Evolutionary conservation across 495 filamentous ascomycete species (phyloP).

Genomic region (Chaetomium tenue): DNA sequence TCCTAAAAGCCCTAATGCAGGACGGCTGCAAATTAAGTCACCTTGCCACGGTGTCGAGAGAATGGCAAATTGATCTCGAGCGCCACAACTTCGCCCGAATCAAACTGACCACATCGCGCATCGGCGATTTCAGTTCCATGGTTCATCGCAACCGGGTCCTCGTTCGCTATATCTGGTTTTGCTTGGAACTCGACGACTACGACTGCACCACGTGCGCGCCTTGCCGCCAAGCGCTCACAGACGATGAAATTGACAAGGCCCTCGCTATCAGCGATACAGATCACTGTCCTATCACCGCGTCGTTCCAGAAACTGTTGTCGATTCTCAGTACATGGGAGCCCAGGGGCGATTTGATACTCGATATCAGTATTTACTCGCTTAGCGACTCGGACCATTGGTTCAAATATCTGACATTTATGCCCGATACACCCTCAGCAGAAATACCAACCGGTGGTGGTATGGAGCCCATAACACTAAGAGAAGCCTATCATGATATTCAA

Average conservation of each 20-base stretch:
- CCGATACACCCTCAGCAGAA: constrained; percentile 27
- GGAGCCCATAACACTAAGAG: constrained; percentile 10
- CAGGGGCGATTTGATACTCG: constrained; percentile 31
- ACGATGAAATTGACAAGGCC: background rate
- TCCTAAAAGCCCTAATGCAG: constrained; percentile 32
- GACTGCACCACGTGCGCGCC: constrained; percentile 36
- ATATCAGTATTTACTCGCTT: constrained; percentile 43
- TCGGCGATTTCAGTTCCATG: constrained; percentile 32
- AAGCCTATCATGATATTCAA: constrained; percentile 29
- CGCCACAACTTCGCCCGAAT: constrained; percentile 42
- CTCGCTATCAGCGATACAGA: constrained; percentile 13
- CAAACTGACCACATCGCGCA: constrained; percentile 30
- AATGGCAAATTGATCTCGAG: constrained; percentile 42
- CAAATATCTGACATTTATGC: constrained; percentile 35
- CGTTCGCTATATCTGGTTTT: constrained; percentile 42
- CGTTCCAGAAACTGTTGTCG: constrained; percentile 39
- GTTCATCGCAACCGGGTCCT: constrained; percentile 39
- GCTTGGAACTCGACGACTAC: constrained; percentile 40
- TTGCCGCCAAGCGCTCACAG: constrained; percentile 17
- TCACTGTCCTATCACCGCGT: constrained; percentile 32
- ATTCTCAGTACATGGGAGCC: constrained; percentile 42
- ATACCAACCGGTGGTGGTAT: background rate
- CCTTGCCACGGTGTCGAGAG: constrained; percentile 43
- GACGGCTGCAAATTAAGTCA: constrained; percentile 35
- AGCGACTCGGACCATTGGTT: constrained; percentile 43